A percentile compares a stretch with the other conserved stretches of the same genome.
Conservation (phyloP, 106 monocot species). For the Platanthera guangdongensis region DNA sequence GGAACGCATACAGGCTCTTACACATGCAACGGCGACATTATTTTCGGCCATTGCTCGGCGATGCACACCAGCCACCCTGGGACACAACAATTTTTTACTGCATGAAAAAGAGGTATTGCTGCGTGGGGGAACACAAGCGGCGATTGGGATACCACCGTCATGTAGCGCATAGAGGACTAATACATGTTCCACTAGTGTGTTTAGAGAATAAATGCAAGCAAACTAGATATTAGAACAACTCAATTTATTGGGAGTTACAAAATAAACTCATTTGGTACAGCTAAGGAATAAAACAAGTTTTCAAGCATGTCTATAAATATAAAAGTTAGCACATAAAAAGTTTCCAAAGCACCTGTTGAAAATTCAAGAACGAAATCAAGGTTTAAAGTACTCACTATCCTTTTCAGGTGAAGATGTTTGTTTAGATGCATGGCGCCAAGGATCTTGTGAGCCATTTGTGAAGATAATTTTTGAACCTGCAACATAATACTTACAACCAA, state of each 20-base stretch:
- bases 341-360: background rate
- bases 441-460: conserved; percentile 97
- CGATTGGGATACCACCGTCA: too few relatives aligned
- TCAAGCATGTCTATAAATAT: background rate
- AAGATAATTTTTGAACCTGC: conserved; percentile 84
- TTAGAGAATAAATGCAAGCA: too few relatives aligned
- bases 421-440: conserved; percentile 98
- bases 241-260: background rate
- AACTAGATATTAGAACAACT: too few relatives aligned
- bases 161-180: too few relatives aligned
- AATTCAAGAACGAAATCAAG: background rate
- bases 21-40: too few relatives aligned
- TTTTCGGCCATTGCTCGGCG: too few relatives aligned
- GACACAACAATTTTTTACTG: too few relatives aligned
- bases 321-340: background rate
- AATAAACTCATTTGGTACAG: background rate
- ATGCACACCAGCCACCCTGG: too few relatives aligned
- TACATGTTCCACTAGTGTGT: too few relatives aligned
- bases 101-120: too few relatives aligned
- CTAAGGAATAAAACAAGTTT: background rate
- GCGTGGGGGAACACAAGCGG: too few relatives aligned
- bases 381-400: conserved; percentile 42
- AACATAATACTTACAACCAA: background rate
- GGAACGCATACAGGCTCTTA: too few relatives aligned
- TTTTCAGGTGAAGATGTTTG: conserved; percentile 65